Evolutionary conservation across 805 yeast species (phyloP), one percentile per base, ranked within the genome.

Genomic region (Groenewaldozyma salmanticensis): DNA sequence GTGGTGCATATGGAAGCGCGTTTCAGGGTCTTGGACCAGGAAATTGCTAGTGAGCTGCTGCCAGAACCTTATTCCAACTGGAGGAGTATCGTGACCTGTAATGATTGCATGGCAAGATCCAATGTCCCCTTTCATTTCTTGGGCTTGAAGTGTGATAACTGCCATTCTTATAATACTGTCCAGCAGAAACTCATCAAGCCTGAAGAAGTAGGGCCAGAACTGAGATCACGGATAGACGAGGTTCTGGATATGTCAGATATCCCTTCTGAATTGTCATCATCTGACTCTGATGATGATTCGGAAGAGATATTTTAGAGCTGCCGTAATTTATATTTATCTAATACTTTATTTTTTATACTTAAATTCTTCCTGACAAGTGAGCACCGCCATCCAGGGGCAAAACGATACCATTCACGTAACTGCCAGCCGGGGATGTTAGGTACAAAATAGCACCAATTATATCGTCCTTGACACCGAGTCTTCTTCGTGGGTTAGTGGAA

Each of bases 1-100:
- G 76, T 90, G 39, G 69, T 81, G 29, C 84, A 87, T 61, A 87
- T 88, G 77, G 95, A 83, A 52, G 77, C 92, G 1, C 84, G 85
- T 56, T 90, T 90, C 58, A 66, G 96, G 36, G 81, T 88, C 21
- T 65, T 86, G 44, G 96, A 88, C 60, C 77, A 74, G 53, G 96
- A 88, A 61, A 84, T 88, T 40, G 68, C 64, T 18, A 74, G 74
- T 51, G 86, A 81, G 54, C 80, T 77, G 11, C 64, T 88, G 56
- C 96, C 96, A 0, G 73, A 77, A 16, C 96, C 94, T 4, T 78
- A 85, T 55, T 71, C 71, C 39, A 58, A 66, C 43, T 85, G 96
- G 94, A 64, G 75, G 43, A 79, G 87, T 50, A 71, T 82, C 35
- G 70, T 87, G 9, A 70, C 78, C 45, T 62, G 65, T 51, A 81